Evolutionary conservation across 768 basidiomycete species (phyloP).

Genomic region (Agaricus sinodeliciosus): DNA sequence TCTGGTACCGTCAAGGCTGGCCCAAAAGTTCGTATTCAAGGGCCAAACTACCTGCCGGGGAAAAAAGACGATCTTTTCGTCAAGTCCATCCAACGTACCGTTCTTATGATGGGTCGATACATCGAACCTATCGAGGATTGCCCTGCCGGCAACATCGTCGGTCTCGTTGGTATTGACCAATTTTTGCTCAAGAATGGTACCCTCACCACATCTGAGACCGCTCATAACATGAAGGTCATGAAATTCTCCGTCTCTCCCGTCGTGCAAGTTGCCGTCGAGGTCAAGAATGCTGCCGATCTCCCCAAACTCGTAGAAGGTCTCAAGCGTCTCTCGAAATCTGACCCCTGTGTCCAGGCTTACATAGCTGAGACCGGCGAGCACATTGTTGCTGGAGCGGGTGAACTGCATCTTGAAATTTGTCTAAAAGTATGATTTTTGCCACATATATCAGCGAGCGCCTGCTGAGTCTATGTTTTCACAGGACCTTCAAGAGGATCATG

Average conservation of each 20-base stretch:
- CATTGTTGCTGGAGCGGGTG: constrained; percentile 99
- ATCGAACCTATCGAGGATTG: constrained; percentile 99
- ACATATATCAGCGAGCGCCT: too few relatives aligned
- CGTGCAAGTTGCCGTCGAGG: constrained; percentile 98
- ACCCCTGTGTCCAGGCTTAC: constrained; percentile 97
- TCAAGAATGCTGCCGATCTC: constrained; percentile 98
- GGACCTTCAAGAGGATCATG: constrained; percentile 99
- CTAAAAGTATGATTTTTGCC: constrained; percentile 61
- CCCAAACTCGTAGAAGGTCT: constrained; percentile 99
- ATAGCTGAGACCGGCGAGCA: constrained; percentile 91
- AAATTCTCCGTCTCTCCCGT: constrained; percentile 99
- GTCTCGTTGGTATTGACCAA: constrained; percentile 99
- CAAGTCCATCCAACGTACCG: constrained; percentile 97
- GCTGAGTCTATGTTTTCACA: constrained; percentile 19
- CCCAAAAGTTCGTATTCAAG: constrained; percentile 98
- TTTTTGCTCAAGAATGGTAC: constrained; percentile 99
- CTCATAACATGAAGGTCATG: constrained; percentile 99
- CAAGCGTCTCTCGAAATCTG: constrained; percentile 99
- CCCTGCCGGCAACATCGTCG: constrained; percentile 96
- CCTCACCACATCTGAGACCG: constrained; percentile 94
- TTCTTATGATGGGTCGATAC: constrained; percentile 99
- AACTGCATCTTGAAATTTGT: constrained; percentile 99
- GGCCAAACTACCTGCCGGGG: constrained; percentile 96
- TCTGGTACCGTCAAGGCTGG: constrained; percentile 95
- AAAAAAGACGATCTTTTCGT: constrained; percentile 98